Evolutionary conservation across 768 basidiomycete genomes (phyloP).

Genomic region (Cystobasidium onofrii): DNA sequence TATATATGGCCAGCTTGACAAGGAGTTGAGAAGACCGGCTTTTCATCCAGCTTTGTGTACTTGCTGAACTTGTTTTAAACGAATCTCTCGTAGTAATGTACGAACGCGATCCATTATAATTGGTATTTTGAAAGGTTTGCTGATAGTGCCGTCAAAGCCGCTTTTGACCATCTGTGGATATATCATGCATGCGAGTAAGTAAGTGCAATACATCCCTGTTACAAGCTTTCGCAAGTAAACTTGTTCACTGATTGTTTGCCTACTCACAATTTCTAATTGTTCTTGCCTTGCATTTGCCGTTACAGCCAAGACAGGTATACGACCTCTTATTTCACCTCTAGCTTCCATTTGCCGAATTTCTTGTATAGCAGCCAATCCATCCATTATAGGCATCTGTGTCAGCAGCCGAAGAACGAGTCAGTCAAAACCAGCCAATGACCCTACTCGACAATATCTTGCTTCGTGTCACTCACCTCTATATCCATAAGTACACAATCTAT

Average conservation of each 20-base stretch:
- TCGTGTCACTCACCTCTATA: conserved; percentile 22
- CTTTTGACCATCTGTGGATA: conserved; percentile 14
- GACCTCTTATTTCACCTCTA: conserved; percentile 7
- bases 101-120: conserved; percentile 15
- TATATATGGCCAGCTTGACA: no score
- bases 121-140: conserved; percentile 28
- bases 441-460: no score
- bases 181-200: no score
- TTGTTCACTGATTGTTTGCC: no score
- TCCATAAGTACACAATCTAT: conserved; percentile 34
- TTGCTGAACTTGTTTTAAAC: not conserved
- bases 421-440: not conserved
- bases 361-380: conserved; percentile 23
- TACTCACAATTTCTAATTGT: conserved; percentile 8
- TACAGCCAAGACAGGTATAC: conserved; percentile 16
- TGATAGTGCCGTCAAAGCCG: conserved; percentile 23
- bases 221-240: no score
- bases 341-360: conserved; percentile 16
- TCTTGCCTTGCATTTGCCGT: conserved; percentile 22
- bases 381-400: conserved; percentile 28
- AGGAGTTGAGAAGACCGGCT: not conserved
- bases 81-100: not conserved
- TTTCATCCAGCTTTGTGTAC: not conserved
- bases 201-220: no score
- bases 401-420: not conserved